These are phyloP conservation scores for Arctium lappa DNA, from an alignment of 129 eudicot genomes.

Conservation along the genomic window DNA sequence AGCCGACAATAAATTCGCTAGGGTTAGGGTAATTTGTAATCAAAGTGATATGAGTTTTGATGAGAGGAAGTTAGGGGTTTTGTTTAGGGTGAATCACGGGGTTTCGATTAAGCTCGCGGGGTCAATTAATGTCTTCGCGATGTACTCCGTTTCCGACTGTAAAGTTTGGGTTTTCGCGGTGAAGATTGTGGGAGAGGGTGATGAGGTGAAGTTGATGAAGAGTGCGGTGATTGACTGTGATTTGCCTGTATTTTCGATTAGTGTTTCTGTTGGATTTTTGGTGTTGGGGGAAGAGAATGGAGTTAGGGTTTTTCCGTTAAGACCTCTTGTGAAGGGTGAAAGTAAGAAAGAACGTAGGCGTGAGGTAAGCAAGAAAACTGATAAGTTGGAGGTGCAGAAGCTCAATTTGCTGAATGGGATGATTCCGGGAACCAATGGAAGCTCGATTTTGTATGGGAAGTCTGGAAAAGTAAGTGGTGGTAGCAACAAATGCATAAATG, in stretches of 20 bases:
- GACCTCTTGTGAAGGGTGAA: conserved; percentile 61
- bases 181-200: conserved; percentile 44
- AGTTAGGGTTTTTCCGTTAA: conserved; percentile 67
- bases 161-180: conserved; percentile 72
- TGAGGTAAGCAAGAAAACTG: conserved; percentile 10
- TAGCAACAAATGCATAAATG: conserved; percentile 6
- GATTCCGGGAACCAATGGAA: conserved; percentile 24
- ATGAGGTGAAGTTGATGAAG: conserved; percentile 63
- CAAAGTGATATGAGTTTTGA: conserved; percentile 57
- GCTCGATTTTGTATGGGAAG: conserved; percentile 19
- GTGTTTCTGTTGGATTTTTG: conserved; percentile 58
- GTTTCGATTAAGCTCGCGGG: conserved; percentile 49
- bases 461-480: conserved; percentile 20
- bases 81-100: conserved; percentile 62
- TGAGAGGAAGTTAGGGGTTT: conserved; percentile 40
- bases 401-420: conserved; percentile 41
- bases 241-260: conserved; percentile 50
- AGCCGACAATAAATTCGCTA: conserved; percentile 23
- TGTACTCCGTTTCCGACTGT: conserved; percentile 60
- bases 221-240: conserved; percentile 74
- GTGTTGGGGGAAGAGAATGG: conserved; percentile 82
- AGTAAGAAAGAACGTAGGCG: conserved; percentile 25
- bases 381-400: conserved; percentile 32
- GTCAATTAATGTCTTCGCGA: conserved; percentile 50
- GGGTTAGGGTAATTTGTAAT: conserved; percentile 42